Percentiles rank a stretch among this genome's conserved stretches.
phyloP scores from a whole-genome alignment of 2,329 filamentous ascomycete genomes.

The Triangularia verruculosa region DNA sequence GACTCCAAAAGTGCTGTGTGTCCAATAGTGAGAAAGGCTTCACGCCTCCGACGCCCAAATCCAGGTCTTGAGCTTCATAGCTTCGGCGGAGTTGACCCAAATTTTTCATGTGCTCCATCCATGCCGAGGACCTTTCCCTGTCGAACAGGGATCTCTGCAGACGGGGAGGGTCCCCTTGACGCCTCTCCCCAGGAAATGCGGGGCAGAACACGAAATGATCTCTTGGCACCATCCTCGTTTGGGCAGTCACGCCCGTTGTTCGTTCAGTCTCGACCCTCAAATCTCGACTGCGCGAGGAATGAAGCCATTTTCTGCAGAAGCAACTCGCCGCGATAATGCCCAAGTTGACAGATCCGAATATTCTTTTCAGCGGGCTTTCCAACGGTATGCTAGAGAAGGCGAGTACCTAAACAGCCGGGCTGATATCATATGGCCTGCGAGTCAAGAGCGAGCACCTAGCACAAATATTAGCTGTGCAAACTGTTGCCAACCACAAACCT shows the following conservation, averaged over 20 bases:
- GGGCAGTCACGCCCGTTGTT: conserved; percentile 24
- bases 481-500: neutral
- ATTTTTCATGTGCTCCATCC: conserved; percentile 28
- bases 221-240: conserved; percentile 20
- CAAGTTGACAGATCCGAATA: neutral
- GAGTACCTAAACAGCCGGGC: neutral
- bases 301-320: neutral
- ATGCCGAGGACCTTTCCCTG: conserved; percentile 24
- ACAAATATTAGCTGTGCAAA: neutral
- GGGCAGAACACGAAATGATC: conserved; percentile 13
- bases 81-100: neutral
- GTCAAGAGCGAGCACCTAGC: no score
- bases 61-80: neutral
- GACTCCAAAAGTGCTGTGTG: neutral
- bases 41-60: neutral
- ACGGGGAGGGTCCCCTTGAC: conserved; percentile 8
- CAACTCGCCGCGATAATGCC: neutral
- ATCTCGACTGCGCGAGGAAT: neutral
- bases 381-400: neutral
- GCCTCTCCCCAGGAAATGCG: conserved; percentile 20
- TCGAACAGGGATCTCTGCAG: conserved; percentile 10
- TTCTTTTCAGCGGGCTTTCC: neutral
- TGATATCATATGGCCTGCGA: neutral
- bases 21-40: conserved; percentile 12
- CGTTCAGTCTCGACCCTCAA: conserved; percentile 3